These are phyloP conservation scores for Urostyla sp. DNA, from an alignment of 73 alveolate species.

Conservation along the genomic window DNA sequence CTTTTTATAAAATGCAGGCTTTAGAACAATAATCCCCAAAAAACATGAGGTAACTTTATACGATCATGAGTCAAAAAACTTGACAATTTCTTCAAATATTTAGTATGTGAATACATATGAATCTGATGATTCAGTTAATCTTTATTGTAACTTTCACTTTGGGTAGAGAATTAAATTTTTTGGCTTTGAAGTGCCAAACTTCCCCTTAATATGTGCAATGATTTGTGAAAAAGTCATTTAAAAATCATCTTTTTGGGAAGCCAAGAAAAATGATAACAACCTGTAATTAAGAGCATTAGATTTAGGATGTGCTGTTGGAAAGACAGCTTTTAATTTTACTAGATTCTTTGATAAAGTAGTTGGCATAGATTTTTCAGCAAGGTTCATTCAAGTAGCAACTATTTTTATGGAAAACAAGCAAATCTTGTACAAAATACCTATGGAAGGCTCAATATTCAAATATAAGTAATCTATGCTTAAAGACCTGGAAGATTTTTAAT, in stretches of 20 bases:
- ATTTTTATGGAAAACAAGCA: constrained; percentile 44
- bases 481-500: background rate
- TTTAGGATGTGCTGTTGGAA: constrained; percentile 64
- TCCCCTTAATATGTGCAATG: background rate
- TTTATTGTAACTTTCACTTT: background rate
- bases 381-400: constrained; percentile 48
- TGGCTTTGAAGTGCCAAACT: background rate
- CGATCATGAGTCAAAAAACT: background rate
- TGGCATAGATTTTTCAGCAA: constrained; percentile 53
- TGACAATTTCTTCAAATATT: background rate
- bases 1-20: constrained; percentile 56
- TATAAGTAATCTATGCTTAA: background rate
- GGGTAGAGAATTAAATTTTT: background rate
- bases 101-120: background rate
- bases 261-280: background rate
- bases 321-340: constrained; percentile 46
- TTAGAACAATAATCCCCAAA: constrained; percentile 29
- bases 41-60: background rate
- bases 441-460: background rate
- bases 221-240: background rate
- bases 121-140: background rate
- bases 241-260: constrained; percentile 23
- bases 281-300: constrained; percentile 29
- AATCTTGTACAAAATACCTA: background rate
- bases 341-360: constrained; percentile 21